Base-by-base conservation (phyloP, 2,329 filamentous ascomycete genomes). In the Diaporthe citri region DNA sequence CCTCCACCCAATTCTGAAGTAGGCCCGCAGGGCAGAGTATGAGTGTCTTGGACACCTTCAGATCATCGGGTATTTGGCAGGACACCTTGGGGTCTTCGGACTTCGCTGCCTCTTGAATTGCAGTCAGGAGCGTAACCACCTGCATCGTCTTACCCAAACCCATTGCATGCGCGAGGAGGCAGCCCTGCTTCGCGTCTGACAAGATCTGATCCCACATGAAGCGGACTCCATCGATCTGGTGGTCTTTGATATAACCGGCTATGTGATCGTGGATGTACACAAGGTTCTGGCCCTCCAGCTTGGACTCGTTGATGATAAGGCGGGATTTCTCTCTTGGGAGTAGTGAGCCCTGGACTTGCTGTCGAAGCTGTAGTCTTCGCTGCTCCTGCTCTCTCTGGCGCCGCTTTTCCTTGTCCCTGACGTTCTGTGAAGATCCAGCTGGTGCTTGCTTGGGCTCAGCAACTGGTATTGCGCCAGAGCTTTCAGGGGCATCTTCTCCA, bases 111-210 rank as follows among this genome's bases (percentile, higher is more conserved):
- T 94, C 89, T 6, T 91, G 87, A 76, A 98, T 90, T 0, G 94
- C 92, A 22, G 94, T 89, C 8, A 98, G 88, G n/a, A 98, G 85
- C 0, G 95, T 94, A 75, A 98, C 95, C 8, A 95, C 90, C 84
- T 98, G 95, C 92, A 97, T 95, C 0, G 95, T 97, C 85, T 98
- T 98, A 22, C 95, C 95, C 3, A 98, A 85, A 1, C 96, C 96
- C 95, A 98, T 98, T 0, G 94, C 95, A 82, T 98, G 95, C 8
- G 95, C 94, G 28, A 98, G 87, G 17, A 97, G 87, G 80, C 94
- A 97, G 3, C 95, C 95, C 82, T 95, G 92, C 25, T 88, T 87
- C 7, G 86, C 85, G 73, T 92, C 89, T 43, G 89, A 87, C 8
- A 96, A 90, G 59, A 98, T 86, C 77, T 96, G 93, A 78, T 95